These are phyloP conservation scores for Bromus sterilis DNA, from an alignment of 176 grass and related monocot genomes.

Conservation along the genomic window DNA sequence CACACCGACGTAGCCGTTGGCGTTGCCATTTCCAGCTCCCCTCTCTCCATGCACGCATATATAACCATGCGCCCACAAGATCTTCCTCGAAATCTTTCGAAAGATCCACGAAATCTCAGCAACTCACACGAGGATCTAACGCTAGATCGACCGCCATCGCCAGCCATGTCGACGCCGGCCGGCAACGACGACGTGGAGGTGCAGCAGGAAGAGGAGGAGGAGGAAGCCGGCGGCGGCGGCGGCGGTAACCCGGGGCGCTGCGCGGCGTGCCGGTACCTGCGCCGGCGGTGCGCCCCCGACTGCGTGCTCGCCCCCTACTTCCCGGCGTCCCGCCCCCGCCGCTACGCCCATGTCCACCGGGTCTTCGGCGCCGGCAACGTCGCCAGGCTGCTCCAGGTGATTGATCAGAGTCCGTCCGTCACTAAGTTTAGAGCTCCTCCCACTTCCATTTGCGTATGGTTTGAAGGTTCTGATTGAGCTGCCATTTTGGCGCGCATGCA, in stretches of 20 bases:
- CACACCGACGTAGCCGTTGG: background rate
- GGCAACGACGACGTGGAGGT: background rate
- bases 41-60: background rate
- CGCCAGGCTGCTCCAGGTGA: constrained; percentile 52
- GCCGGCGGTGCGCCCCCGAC: constrained; percentile 56
- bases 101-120: constrained; percentile 8
- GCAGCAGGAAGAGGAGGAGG: background rate
- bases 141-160: constrained; percentile 7
- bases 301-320: constrained; percentile 68
- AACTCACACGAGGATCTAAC: background rate
- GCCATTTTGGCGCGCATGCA: background rate
- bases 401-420: accelerated
- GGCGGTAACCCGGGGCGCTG: background rate
- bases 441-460: no score
- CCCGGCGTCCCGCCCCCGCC: constrained; percentile 32
- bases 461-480: background rate
- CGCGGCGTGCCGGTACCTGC: constrained; percentile 51
- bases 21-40: background rate
- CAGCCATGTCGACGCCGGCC: background rate
- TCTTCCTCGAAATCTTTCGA: background rate
- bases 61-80: background rate
- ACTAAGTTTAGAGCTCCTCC: background rate
- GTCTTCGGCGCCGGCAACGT: constrained; percentile 80
- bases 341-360: constrained; percentile 50
- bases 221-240: background rate